Percentiles rank a stretch among this genome's conserved stretches.
These are phyloP conservation scores for Nothophytophthora sp. DNA, from an alignment of 352 stramenopile genomes.

Conservation along the genomic window DNA sequence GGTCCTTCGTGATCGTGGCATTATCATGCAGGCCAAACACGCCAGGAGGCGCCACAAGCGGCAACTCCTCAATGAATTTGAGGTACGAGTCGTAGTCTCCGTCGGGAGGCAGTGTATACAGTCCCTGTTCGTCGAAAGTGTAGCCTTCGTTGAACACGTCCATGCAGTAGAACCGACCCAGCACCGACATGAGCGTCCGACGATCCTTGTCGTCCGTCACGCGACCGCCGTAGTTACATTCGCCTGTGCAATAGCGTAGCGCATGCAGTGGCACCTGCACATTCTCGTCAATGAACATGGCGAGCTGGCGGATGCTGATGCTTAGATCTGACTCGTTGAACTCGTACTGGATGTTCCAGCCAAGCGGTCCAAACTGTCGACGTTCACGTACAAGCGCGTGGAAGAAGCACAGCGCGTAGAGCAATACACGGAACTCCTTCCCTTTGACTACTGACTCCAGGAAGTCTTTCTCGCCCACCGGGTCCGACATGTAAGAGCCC, in stretches of 20 bases:
- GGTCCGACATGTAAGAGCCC: constrained; percentile 91
- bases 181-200: constrained; percentile 69
- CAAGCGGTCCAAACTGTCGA: constrained; percentile 91
- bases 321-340: constrained; percentile 95
- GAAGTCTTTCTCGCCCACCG: constrained; percentile 89
- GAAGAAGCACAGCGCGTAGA: constrained; percentile 92
- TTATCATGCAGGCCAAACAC: constrained; percentile 95
- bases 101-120: constrained; percentile 80
- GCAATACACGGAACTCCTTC: constrained; percentile 82
- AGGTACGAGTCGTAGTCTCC: constrained; percentile 77
- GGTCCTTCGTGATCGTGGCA: constrained; percentile 93
- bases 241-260: constrained; percentile 78
- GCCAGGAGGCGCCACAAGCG: constrained; percentile 85
- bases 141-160: constrained; percentile 67
- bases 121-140: constrained; percentile 61
- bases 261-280: constrained; percentile 84
- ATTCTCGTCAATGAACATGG: constrained; percentile 93
- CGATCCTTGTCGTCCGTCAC: constrained; percentile 88
- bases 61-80: constrained; percentile 86
- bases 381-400: constrained; percentile 94
- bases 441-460: constrained; percentile 82
- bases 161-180: constrained; percentile 75
- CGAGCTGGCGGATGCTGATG: constrained; percentile 92
- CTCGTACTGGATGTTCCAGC: constrained; percentile 97
- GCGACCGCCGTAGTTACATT: constrained; percentile 87